A percentile compares a stretch with the other conserved stretches of the same genome.
Evolutionary conservation across 768 basidiomycete genomes (phyloP).

Genomic region (Boletellus sp.): DNA sequence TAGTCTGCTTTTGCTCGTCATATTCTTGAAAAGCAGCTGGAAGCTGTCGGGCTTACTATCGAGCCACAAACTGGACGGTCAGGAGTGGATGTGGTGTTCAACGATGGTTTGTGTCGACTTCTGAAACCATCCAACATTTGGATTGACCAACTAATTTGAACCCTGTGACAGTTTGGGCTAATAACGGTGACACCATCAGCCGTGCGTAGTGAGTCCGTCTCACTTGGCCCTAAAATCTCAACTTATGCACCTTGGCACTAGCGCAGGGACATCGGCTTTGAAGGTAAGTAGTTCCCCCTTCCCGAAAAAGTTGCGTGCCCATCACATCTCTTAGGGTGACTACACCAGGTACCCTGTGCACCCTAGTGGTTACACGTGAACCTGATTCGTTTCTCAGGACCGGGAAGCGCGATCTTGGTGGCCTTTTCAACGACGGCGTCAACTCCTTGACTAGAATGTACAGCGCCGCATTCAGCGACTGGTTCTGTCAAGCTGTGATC

Average conservation of each 20-base stretch:
- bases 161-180: constrained; percentile 80
- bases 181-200: constrained; percentile 95
- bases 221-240: background rate
- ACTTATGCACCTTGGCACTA: constrained; percentile 32
- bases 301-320: background rate
- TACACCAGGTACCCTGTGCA: constrained; percentile 63
- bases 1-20: constrained; percentile 91
- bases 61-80: constrained; percentile 50
- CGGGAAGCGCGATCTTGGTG: constrained; percentile 90
- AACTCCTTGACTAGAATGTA: constrained; percentile 92
- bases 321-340: constrained; percentile 55
- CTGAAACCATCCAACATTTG: background rate
- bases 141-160: background rate
- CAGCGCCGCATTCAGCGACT: constrained; percentile 88
- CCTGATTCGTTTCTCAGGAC: constrained; percentile 50
- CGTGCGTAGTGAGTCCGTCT: constrained; percentile 65
- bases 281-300: constrained; percentile 54
- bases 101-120: constrained; percentile 53
- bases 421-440: constrained; percentile 92
- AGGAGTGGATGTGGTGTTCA: constrained; percentile 72
- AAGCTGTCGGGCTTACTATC: constrained; percentile 65
- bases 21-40: constrained; percentile 70
- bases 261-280: constrained; percentile 92
- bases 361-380: background rate
- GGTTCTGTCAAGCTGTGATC: constrained; percentile 96